Percentiles rank a stretch among this genome's conserved stretches.
Conservation (phyloP, 257 asterid species). For the Nemophila menziesii region DNA sequence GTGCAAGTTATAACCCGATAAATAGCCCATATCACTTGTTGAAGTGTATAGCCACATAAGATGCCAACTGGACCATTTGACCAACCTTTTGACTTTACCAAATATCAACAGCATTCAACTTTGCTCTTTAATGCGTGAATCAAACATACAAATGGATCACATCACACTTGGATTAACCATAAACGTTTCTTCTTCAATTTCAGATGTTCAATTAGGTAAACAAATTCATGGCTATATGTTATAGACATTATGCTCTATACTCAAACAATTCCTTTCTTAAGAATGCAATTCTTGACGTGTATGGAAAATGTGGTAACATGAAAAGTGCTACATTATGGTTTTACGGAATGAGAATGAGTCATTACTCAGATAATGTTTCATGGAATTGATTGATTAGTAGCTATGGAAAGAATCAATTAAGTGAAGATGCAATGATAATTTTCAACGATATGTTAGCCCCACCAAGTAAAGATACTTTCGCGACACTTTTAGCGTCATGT, state of each 20-base stretch:
- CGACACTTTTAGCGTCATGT: conserved; percentile 66
- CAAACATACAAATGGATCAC: conserved; percentile 33
- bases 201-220: conserved; percentile 56
- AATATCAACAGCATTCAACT: no score
- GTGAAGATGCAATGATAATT: conserved; percentile 45
- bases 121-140: conserved; percentile 34
- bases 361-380: conserved; percentile 44
- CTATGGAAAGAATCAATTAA: conserved; percentile 40
- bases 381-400: conserved; percentile 64
- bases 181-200: conserved; percentile 44
- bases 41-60: no score
- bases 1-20: no score
- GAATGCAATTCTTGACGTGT: conserved; percentile 65
- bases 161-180: conserved; percentile 49
- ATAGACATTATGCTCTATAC: conserved; percentile 42
- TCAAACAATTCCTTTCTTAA: conserved; percentile 34
- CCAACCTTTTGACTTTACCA: no score
- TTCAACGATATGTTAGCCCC: conserved; percentile 50
- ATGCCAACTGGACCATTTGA: no score
- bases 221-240: conserved; percentile 65
- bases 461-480: conserved; percentile 64
- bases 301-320: conserved; percentile 66
- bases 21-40: no score
- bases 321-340: conserved; percentile 51
- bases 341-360: conserved; percentile 37